These are phyloP conservation scores for Backusella westeae DNA, from an alignment of 192 early-diverging fungal species.

Conservation along the genomic window DNA sequence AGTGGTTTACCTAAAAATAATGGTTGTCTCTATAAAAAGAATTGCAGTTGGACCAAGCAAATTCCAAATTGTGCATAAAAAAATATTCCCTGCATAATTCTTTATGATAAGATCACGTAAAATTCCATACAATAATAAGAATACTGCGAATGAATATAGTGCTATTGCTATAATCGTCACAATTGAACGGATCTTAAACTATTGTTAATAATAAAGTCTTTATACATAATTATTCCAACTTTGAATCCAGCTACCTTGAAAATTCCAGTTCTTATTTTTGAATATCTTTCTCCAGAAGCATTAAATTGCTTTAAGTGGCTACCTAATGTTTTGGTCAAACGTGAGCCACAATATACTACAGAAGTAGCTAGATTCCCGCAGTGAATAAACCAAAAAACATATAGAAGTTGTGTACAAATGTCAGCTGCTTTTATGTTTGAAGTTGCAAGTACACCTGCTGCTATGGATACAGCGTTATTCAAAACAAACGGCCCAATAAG, in stretches of 20 bases:
- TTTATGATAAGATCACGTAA: constrained; percentile 20
- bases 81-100: constrained; percentile 1
- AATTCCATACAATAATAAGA: constrained; percentile 33
- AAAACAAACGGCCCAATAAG: constrained; percentile 17
- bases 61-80: constrained; percentile 22
- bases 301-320: constrained; percentile 10
- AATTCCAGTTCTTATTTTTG: constrained; percentile 20
- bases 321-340: constrained; percentile 12
- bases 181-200: constrained; percentile 13
- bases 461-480: constrained; percentile 20
- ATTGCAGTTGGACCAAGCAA: constrained; percentile 17
- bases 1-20: constrained; percentile 15
- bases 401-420: constrained; percentile 14
- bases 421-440: constrained; percentile 8
- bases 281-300: constrained; percentile 10
- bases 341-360: constrained; percentile 15
- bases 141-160: constrained; percentile 19
- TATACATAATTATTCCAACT: background rate
- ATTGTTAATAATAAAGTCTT: background rate
- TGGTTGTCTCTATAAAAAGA: constrained; percentile 2
- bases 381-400: constrained; percentile 33
- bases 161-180: constrained; percentile 15
- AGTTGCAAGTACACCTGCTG: constrained; percentile 14
- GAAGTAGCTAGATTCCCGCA: background rate
- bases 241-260: constrained; percentile 2